Evolutionary conservation across 2,329 filamentous ascomycete genomes (phyloP), one percentile per base, ranked within the genome.

Genomic region (Curvularia hawaiiensis): DNA sequence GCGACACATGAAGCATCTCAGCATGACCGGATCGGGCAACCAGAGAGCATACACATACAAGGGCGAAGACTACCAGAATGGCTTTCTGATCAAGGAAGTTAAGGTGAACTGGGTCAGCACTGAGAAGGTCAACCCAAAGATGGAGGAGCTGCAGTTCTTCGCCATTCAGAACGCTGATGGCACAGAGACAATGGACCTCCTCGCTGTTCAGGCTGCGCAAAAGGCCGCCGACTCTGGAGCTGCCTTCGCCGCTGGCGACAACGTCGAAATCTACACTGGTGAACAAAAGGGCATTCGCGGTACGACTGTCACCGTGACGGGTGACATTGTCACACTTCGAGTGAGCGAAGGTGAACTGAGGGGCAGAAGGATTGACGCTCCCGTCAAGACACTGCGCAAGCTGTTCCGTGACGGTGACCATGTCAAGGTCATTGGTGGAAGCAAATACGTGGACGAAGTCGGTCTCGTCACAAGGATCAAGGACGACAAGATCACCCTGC

Each of bases 341-440:
- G 92, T 98, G 16, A 89, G 87, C 1, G 90, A 96, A 70, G 95
- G 95, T 46, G 89, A 90, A 40, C 82, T 98, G 28, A 82, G 81
- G 50, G 94, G 93, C 10, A 90, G 96, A 74, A 88, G 85, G 5
- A 95, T 99, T 45, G 94, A 98, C 74, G 93, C 96, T 11, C 95
- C 95, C 1, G 90, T 92, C 61, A 96, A 95, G 78, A 91, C 91
- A 44, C 83, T 99, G 26, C 90, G 95, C 56, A 99, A 99, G 79
- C 86, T 91, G 30, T 99, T 99, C 84, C 88, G 85, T 64, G 85
- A 93, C 61, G 95, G 95, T 82, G 95, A 99, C 71, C 95, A 99
- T 73, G 95, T 99, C 80, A 98, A 98, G 80, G 95, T 99, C 66
- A 96, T 97, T 73, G 94, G 95, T 54, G 94, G 93, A 39, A 97